phyloP scores from a whole-genome alignment of 768 basidiomycete species.

The Cubamyces lactineus region DNA sequence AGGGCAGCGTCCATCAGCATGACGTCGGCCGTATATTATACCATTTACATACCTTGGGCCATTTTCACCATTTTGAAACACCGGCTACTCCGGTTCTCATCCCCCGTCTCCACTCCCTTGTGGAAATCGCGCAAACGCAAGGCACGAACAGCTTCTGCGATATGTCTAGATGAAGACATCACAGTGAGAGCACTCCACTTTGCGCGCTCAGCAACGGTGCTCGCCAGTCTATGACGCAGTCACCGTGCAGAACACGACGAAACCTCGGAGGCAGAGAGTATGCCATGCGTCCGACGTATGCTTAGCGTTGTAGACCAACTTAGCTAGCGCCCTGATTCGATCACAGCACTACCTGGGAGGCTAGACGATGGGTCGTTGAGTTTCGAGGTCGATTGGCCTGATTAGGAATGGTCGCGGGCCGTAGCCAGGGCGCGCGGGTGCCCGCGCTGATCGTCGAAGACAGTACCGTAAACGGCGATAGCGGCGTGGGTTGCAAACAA shows the following conservation, averaged over 20 bases:
- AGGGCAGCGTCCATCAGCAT: constrained; percentile 15
- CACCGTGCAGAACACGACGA: background rate
- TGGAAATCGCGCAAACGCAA: constrained; percentile 6
- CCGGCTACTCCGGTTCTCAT: constrained; percentile 15
- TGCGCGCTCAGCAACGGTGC: background rate
- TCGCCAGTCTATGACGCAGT: constrained; percentile 6
- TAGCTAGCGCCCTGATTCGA: background rate
- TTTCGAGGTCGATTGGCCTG: constrained; percentile 21
- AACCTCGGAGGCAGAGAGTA: constrained; percentile 9
- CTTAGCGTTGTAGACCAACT: background rate
- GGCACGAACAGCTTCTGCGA: constrained; percentile 8
- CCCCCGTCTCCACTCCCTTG: constrained; percentile 20
- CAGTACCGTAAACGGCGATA: constrained; percentile 11
- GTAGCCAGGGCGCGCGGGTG: background rate
- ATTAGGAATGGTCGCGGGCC: constrained; percentile 12
- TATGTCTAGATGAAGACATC: constrained; percentile 1
- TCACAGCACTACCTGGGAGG: background rate
- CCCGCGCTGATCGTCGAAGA: constrained; percentile 12
- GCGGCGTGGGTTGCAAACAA: constrained; percentile 10
- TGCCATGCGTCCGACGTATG: constrained; percentile 9
- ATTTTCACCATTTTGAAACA: background rate
- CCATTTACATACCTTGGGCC: background rate
- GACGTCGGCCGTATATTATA: constrained; percentile 12
- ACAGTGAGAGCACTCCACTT: background rate
- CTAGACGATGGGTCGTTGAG: background rate